Conservation (phyloP, 2,329 filamentous ascomycete species). For the Fusarium udum region DNA sequence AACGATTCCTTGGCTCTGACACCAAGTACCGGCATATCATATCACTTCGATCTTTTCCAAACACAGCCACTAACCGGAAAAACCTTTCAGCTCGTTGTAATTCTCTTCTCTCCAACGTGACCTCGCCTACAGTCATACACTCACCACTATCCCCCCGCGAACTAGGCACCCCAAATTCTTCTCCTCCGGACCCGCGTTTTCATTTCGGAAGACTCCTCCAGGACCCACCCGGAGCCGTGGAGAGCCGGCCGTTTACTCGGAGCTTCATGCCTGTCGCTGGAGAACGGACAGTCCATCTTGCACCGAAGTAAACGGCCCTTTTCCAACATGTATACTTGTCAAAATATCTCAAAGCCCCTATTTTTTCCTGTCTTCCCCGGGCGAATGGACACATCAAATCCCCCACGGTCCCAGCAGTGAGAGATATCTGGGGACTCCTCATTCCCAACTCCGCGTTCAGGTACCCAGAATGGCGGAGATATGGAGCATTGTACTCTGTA, state of each 20-base stretch:
- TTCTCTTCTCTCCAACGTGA: background rate
- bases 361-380: background rate
- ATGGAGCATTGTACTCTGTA: background rate
- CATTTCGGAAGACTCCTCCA: slow-evolving; percentile 21
- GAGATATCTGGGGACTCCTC: slow-evolving; percentile 31
- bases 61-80: slow-evolving; percentile 1
- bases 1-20: slow-evolving; percentile 15
- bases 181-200: slow-evolving; percentile 26
- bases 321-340: slow-evolving; percentile 3
- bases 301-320: slow-evolving; percentile 31
- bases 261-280: slow-evolving; percentile 40
- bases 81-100: background rate
- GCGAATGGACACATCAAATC: background rate
- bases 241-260: slow-evolving; percentile 42
- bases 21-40: slow-evolving; percentile 16
- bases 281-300: slow-evolving; percentile 23
- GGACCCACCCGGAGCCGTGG: slow-evolving; percentile 34
- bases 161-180: background rate
- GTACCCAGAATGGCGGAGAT: background rate
- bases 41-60: background rate
- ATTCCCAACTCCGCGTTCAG: background rate
- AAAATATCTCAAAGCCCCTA: slow-evolving; percentile 29
- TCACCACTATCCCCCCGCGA: background rate
- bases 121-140: slow-evolving; percentile 1
- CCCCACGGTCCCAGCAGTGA: slow-evolving; percentile 11